Base-by-base conservation (phyloP, 1,284 basidiomycete genomes). In the Ceratobasidium sp. region DNA sequence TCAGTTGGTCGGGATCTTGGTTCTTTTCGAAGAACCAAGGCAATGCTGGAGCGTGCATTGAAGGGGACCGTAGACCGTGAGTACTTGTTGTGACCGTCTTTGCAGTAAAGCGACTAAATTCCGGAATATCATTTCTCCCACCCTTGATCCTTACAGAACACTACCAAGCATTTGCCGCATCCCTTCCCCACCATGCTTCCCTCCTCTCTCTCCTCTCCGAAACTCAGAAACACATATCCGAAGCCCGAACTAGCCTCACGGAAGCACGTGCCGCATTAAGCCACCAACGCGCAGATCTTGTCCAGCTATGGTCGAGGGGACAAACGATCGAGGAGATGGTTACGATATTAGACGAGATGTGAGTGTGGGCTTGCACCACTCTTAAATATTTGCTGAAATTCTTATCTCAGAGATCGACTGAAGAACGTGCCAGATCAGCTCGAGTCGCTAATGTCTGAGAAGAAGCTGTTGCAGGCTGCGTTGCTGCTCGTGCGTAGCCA, bases 391-490 rank as follows among this genome's bases (percentile, higher is more conserved):
- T 34, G 15, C 11, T 54, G 65, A 62, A 76, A 65, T 76, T 77
- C 77, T 75, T 78, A 77, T 40, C 13, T 11, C 79, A 98, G 97
- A 76, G 97, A 99, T 82, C 89, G 94, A 80, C 86, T 99, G 51
- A 97, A 96, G 83, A 88, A 91, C 64, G 92, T 99, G 0, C 97
- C 98, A 0, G 98, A 99, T 81, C 88, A 92, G 25, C 87, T 99
- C 37, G 98, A 99, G 83, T 91, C 92, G 5, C 86, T 99, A n/a
- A 95, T 99, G 83, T 94, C 96, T 0, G 98, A 99, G 83, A 99
- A 99, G 83, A 90, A 94, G 7, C 90, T 99, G 68, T 85, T 99
- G 49, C 92, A 97, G 79, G 97, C 97, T 0, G 91, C 97, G 1
- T 90, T 95, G 17, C 86, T 99, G 29, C 90, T 99, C 34, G 91